Conservation (phyloP, 345 rosid species). For the Rhizophora apiculata region DNA sequence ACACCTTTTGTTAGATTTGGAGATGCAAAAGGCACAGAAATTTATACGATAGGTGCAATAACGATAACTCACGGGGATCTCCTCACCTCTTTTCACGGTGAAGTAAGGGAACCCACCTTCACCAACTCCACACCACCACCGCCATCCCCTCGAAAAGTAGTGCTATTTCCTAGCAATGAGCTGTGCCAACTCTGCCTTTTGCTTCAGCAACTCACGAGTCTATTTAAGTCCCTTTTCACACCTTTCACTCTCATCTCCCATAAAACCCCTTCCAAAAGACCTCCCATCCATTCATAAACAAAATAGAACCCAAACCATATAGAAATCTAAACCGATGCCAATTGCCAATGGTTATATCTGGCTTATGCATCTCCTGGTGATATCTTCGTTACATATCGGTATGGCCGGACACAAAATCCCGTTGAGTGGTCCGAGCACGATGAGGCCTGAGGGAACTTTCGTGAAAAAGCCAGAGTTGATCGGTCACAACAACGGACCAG, state of each 20-base stretch:
- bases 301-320: not conserved
- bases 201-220: constrained; percentile 60
- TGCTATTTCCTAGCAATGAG: constrained; percentile 17
- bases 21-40: no score
- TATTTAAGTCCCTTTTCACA: constrained; percentile 37
- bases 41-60: constrained; percentile 23
- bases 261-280: constrained; percentile 1
- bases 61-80: constrained; percentile 62
- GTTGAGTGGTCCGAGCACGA: constrained; percentile 63
- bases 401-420: constrained; percentile 45
- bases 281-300: constrained; percentile 9
- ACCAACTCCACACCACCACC: constrained; percentile 26
- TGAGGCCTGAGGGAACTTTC: constrained; percentile 39
- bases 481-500: constrained; percentile 9
- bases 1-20: no score
- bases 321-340: no score
- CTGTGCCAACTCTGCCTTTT: constrained; percentile 21
- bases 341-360: not conserved
- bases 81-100: constrained; percentile 9
- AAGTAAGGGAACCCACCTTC: constrained; percentile 32
- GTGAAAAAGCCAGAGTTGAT: constrained; percentile 36
- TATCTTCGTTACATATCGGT: not conserved
- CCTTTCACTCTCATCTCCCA: constrained; percentile 8
- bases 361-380: constrained; percentile 23
- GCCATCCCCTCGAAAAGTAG: constrained; percentile 13